Evolutionary conservation across 1,284 basidiomycete species (phyloP), one percentile per base, ranked within the genome.

Genomic region (Cryptococcus sp.): DNA sequence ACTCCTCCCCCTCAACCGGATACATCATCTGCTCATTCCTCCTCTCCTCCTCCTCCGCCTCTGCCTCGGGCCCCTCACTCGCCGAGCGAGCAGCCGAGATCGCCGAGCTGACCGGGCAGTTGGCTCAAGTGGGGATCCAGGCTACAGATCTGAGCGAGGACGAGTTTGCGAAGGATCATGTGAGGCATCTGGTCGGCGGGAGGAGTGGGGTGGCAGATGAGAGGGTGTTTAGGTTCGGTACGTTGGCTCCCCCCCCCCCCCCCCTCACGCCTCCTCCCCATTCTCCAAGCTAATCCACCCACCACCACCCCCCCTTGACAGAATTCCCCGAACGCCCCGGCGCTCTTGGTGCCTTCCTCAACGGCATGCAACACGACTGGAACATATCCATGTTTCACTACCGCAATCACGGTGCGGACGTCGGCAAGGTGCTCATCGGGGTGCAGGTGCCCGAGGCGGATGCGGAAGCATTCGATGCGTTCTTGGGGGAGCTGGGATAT

Each of bases 301-400:
- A 15, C 28, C 21, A 47, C 36, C 18, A 28, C 42, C 37, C 46
- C 23, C 36, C 16, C 33, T 24, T 3, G 36, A 18, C 70, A 94
- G 94, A 95, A 72, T 99, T 99, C 75, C 96, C 96, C 2, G 96
- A 99, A 76, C 81, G 95, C 54, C 95, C 93, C 4, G 89, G 87
- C 3, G 95, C 95, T 1, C 79, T 99, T 56, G 84, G 89, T 46
- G 90, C 89, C 66, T 99, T 98, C 80, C 80, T 97, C 62, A 79
- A 85, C 20, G 88, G 87, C 3, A 76, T 98, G 52, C 87, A 88
- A 50, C 81, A 84, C 33, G 87, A 86, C 15, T 98, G 94, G 92
- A 98, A 96, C 77, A 91, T 98, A 52, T 89, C 91, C 1, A 77
- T 98, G 60, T 98, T 98, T 80, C 96, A 98, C 76, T 98, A 98